phyloP scores from a whole-genome alignment of 768 basidiomycete species.

The Mycena venus region DNA sequence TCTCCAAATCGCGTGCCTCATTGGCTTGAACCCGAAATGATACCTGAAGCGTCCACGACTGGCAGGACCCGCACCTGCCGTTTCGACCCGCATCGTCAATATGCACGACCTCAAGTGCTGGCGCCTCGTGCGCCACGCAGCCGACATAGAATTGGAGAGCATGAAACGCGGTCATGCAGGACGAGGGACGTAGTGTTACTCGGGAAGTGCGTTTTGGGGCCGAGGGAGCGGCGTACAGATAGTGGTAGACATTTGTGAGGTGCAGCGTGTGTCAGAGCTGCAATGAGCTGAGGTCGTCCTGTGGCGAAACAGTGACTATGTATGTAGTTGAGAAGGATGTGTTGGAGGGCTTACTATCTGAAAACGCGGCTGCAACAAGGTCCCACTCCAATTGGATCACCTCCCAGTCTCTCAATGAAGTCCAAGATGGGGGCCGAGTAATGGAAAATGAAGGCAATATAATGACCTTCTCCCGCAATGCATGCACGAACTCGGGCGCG shows the following conservation, averaged over 20 bases:
- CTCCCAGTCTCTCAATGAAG: not conserved
- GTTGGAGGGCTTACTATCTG: not conserved
- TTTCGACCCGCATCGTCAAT: not conserved
- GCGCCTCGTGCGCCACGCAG: not conserved
- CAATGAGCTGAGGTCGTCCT: too few relatives aligned
- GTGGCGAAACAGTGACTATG: too few relatives aligned
- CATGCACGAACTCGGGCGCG: not conserved
- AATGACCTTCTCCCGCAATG: not conserved
- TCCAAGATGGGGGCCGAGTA: not conserved
- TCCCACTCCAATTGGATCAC: not conserved
- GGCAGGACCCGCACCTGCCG: not conserved
- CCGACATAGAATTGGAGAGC: too few relatives aligned
- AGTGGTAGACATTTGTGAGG: too few relatives aligned
- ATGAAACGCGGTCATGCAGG: too few relatives aligned
- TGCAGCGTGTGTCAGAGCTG: too few relatives aligned
- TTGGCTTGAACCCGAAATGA: not conserved
- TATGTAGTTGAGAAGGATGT: too few relatives aligned
- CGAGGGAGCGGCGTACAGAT: too few relatives aligned
- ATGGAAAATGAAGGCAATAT: too few relatives aligned
- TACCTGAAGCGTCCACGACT: not conserved
- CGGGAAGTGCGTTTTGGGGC: too few relatives aligned
- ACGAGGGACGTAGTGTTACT: too few relatives aligned
- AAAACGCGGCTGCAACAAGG: not conserved
- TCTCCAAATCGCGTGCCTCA: not conserved
- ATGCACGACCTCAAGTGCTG: not conserved